These are phyloP conservation scores for Pelargonium citronellum DNA, from an alignment of 441 rosid species.

Conservation along the genomic window DNA sequence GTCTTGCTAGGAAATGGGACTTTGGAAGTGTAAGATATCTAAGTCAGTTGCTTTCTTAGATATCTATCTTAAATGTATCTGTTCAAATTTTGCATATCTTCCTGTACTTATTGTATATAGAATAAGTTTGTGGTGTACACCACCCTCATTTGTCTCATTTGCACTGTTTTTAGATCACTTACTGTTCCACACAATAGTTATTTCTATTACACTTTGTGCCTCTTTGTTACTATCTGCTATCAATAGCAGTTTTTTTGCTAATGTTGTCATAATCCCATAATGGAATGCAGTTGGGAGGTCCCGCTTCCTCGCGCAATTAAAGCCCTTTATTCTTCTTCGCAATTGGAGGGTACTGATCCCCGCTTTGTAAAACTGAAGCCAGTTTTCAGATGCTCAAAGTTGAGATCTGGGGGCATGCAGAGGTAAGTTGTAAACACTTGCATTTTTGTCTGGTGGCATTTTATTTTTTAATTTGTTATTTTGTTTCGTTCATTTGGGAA, in stretches of 20 bases:
- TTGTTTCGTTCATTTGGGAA: no score
- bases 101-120: no score
- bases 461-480: no score
- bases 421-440: constrained; percentile 40
- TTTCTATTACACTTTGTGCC: constrained; percentile 2
- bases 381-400: constrained; percentile 66
- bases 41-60: constrained; percentile 18
- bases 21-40: constrained; percentile 76
- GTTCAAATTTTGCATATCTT: no score
- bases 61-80: no score
- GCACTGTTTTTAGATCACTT: no score
- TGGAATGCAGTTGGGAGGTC: constrained; percentile 86
- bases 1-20: constrained; percentile 85
- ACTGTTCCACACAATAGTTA: neutral
- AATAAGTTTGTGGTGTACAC: no score
- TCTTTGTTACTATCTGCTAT: constrained; percentile 11
- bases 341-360: constrained; percentile 66
- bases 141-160: no score
- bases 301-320: constrained; percentile 60
- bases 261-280: constrained; percentile 22
- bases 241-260: constrained; percentile 9
- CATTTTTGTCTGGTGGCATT: constrained; percentile 2
- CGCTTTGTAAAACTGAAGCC: constrained; percentile 81
- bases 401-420: constrained; percentile 54
- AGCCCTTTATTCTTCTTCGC: constrained; percentile 47